phyloP scores from a whole-genome alignment of 176 grass and related monocot species.

The Cenchrus fungigraminus region DNA sequence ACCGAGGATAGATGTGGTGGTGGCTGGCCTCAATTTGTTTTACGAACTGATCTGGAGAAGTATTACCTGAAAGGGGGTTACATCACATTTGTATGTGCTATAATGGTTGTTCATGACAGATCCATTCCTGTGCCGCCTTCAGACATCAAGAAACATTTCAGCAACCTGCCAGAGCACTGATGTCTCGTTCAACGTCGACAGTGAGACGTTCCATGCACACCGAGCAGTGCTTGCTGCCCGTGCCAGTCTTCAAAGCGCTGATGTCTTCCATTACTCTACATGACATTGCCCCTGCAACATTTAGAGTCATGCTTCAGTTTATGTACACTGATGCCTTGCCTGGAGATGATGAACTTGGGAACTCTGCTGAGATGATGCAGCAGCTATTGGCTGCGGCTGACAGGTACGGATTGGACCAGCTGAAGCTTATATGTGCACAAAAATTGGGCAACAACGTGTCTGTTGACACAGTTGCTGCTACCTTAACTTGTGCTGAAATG shows the following conservation, averaged over 20 bases:
- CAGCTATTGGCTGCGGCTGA: conserved; percentile 54
- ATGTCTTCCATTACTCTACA: conserved; percentile 22
- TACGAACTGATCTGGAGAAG: background rate
- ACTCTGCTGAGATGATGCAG: background rate
- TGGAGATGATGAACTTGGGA: background rate
- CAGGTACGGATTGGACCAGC: conserved; percentile 48
- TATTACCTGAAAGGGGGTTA: conserved; percentile 17
- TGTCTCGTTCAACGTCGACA: conserved; percentile 12
- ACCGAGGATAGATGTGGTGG: background rate
- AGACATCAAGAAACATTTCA: conserved; percentile 23
- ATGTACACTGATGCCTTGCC: conserved; percentile 54
- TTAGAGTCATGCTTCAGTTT: conserved; percentile 52
- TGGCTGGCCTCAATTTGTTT: background rate
- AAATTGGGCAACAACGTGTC: conserved; percentile 36
- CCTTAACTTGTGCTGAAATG: conserved; percentile 53
- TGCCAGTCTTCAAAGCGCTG: background rate
- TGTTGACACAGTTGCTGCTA: conserved; percentile 34
- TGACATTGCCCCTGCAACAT: conserved; percentile 15
- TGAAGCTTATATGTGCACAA: conserved; percentile 54
- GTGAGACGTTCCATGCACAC: conserved; percentile 10
- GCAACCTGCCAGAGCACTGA: conserved; percentile 15
- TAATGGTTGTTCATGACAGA: background rate
- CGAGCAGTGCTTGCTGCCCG: background rate
- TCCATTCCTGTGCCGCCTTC: conserved; percentile 23
- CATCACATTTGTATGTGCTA: conserved; percentile 17